These are phyloP conservation scores for Suillus americanus DNA, from an alignment of 768 basidiomycete species.

Conservation along the genomic window DNA sequence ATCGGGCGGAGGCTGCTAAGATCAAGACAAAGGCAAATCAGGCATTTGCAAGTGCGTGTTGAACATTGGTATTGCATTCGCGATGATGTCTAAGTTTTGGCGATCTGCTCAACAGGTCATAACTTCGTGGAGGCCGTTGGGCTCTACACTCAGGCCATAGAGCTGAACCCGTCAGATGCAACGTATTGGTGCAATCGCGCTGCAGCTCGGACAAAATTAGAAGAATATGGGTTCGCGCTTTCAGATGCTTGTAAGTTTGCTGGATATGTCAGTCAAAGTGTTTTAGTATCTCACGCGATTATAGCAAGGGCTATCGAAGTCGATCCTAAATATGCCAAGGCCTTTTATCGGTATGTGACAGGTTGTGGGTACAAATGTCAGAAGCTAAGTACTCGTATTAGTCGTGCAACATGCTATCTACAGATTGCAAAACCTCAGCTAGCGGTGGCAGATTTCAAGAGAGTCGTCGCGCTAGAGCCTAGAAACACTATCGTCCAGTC, in stretches of 20 bases:
- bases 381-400: constrained; percentile 24
- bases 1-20: constrained; percentile 62
- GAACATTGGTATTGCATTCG: neutral
- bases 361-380: neutral
- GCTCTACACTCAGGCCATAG: constrained; percentile 83
- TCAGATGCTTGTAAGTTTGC: constrained; percentile 75
- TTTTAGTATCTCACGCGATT: constrained; percentile 8
- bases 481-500: constrained; percentile 76
- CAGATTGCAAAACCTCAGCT: constrained; percentile 85
- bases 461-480: constrained; percentile 80
- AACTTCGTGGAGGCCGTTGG: constrained; percentile 75
- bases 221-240: constrained; percentile 92
- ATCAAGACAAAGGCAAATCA: constrained; percentile 88
- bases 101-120: constrained; percentile 45
- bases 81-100: neutral
- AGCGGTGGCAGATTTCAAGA: constrained; percentile 88
- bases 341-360: constrained; percentile 69
- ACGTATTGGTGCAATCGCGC: constrained; percentile 96
- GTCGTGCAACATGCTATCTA: constrained; percentile 88
- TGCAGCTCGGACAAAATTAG: constrained; percentile 87
- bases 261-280: neutral
- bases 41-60: constrained; percentile 67
- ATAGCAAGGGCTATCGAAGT: constrained; percentile 82
- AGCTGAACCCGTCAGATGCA: constrained; percentile 83
- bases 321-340: constrained; percentile 89